Evolutionary conservation across 805 yeast species (phyloP), one percentile per base, ranked within the genome.

Genomic region (Yueomyces sinensis): DNA sequence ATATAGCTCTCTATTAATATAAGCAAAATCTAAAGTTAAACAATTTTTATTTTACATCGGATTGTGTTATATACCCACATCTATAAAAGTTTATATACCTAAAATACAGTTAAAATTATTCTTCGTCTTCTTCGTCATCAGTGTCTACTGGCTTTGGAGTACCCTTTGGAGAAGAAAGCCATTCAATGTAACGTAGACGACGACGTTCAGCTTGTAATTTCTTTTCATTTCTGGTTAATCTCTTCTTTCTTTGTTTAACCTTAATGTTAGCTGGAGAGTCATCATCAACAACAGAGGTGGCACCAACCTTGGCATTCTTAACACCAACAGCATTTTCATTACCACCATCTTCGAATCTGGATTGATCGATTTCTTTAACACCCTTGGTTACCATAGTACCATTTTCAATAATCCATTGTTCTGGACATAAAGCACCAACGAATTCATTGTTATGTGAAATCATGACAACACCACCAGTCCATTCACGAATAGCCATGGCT

Each of bases 381-480:
- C 94, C 94, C 65, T 77, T 82, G 49, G 79, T 84, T 18, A 82
- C 81, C 65, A 89, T 76, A 39, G 70, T 70, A 58, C 97, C 97
- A 52, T 87, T 81, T 58, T 84, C 94, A 37, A 89, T 94, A 47
- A 81, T 74, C 98, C 98, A 89, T 62, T 87, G 96, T 65, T 89
- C 98, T 27, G 97, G 97, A 60, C 97, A 87, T 50, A 89, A 64
- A 5, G 97, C 97, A 36, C 96, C 94, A 30, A 87, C 95, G 47
- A 89, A 89, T 62, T 89, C 98, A 52, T 78, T 79, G 67, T 89
- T 89, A 67, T 89, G 98, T 43, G 97, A 87, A 63, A 89, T 89
- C 94, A 89, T 83, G 39, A 89, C 93, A 41, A 89, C 97, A 65
- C 96, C 97, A 56, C 98, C 98, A 42, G 74, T 62, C 97, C 97